Percentiles rank a stretch among this genome's conserved stretches.
Evolutionary conservation across 352 stramenopile species (phyloP).

Genomic region (Phytophthora europaea): DNA sequence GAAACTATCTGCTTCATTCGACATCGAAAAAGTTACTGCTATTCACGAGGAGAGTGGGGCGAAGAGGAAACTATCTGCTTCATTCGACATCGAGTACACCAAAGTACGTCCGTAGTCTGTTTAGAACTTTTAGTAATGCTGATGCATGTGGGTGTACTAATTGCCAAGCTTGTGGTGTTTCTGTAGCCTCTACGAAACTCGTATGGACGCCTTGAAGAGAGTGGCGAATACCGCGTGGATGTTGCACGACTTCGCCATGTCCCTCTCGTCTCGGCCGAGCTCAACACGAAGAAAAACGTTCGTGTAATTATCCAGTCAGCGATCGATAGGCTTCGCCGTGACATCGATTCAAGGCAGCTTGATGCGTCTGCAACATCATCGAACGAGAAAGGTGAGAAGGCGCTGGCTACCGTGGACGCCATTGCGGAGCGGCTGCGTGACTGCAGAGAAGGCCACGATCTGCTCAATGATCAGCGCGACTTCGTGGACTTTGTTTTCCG

Average conservation of each 20-base stretch:
- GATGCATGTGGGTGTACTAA: background rate
- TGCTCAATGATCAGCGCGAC: conserved; percentile 52
- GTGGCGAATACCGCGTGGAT: conserved; percentile 21
- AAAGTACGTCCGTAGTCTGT: conserved; percentile 26
- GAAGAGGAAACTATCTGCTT: conserved; percentile 29
- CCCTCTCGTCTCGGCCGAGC: conserved; percentile 14
- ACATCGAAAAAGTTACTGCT: conserved; percentile 39
- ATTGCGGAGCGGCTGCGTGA: conserved; percentile 55
- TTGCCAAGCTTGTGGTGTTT: background rate
- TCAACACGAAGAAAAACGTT: conserved; percentile 27
- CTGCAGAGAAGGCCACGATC: conserved; percentile 35
- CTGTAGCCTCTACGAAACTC: conserved; percentile 28
- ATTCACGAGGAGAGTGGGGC: conserved; percentile 35
- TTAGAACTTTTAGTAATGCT: background rate
- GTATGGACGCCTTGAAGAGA: conserved; percentile 22
- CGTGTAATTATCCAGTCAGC: conserved; percentile 40
- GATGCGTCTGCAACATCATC: background rate
- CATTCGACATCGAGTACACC: conserved; percentile 61
- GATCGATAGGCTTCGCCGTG: conserved; percentile 41
- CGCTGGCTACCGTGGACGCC: conserved; percentile 38
- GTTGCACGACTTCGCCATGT: conserved; percentile 23
- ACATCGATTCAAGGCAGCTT: conserved; percentile 24
- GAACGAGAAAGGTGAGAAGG: background rate
- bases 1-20: too few relatives aligned
- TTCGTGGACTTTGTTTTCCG: conserved; percentile 77